A percentile compares a stretch with the other conserved stretches of the same genome.
Evolutionary conservation across 805 yeast genomes (phyloP).

Genomic region (Teunomyces aglyptinius): DNA sequence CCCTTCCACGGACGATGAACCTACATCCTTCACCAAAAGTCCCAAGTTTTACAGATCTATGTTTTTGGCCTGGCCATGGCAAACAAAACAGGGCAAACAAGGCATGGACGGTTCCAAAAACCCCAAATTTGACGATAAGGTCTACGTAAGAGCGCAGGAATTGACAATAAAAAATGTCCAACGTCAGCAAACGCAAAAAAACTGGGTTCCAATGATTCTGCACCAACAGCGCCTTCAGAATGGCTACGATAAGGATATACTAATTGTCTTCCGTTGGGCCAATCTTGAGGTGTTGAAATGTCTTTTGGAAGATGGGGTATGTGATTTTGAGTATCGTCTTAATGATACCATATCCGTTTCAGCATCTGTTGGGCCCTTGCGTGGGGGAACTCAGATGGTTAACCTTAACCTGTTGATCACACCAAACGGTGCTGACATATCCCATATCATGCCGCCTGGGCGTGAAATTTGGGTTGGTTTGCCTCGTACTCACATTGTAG

Average conservation of each 20-base stretch:
- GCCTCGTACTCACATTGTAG: slow-evolving; percentile 37
- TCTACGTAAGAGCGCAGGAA: slow-evolving; percentile 21
- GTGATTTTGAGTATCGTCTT: slow-evolving; percentile 18
- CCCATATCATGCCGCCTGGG: slow-evolving; percentile 8
- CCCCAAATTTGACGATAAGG: slow-evolving; percentile 12
- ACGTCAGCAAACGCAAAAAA: slow-evolving; percentile 24
- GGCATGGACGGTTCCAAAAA: slow-evolving; percentile 19
- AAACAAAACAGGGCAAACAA: slow-evolving; percentile 28
- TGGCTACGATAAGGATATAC: slow-evolving; percentile 27
- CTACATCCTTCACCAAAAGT: not conserved
- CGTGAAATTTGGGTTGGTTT: slow-evolving; percentile 43
- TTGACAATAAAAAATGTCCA: slow-evolving; percentile 12
- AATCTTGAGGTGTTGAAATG: slow-evolving; percentile 28
- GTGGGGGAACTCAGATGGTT: slow-evolving; percentile 38
- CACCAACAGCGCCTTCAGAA: slow-evolving; percentile 15
- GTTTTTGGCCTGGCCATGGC: slow-evolving; percentile 34
- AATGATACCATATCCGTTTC: not conserved
- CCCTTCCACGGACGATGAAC: slow-evolving; percentile 2
- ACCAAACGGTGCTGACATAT: slow-evolving; percentile 15
- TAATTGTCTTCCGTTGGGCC: slow-evolving; percentile 34
- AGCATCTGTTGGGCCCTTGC: slow-evolving; percentile 26
- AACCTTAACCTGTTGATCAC: slow-evolving; percentile 15
- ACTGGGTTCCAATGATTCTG: slow-evolving; percentile 43
- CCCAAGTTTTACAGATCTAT: slow-evolving; percentile 24
- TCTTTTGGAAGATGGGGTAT: slow-evolving; percentile 8